These are phyloP conservation scores for Diaporthe sp. DNA, from an alignment of 2,329 filamentous ascomycete species.

Conservation along the genomic window DNA sequence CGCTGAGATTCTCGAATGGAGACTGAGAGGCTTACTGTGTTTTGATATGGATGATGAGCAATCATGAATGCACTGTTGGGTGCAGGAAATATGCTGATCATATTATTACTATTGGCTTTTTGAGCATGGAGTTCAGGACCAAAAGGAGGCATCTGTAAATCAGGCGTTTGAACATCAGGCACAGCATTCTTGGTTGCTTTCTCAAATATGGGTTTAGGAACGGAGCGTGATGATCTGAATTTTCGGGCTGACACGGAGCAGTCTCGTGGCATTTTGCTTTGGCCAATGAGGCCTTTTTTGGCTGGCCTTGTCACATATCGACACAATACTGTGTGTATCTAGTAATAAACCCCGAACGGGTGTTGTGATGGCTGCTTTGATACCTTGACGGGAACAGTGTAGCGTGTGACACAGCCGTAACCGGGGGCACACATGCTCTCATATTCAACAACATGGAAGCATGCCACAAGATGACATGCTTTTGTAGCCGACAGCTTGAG, in stretches of 20 bases:
- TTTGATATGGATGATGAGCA: not conserved
- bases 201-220: not conserved
- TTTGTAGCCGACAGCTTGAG: not conserved
- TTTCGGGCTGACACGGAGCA: not conserved
- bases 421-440: not conserved
- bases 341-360: not conserved
- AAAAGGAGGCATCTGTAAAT: not conserved
- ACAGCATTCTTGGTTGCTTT: constrained; percentile 1
- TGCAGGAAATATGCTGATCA: not conserved
- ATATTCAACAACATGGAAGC: too few species aligned
- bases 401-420: not conserved
- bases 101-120: not conserved
- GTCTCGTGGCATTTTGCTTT: not conserved
- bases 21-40: not conserved
- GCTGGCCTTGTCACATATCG: not conserved
- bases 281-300: constrained; percentile 1
- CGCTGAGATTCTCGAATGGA: not conserved
- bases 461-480: too few species aligned
- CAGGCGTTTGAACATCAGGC: constrained; percentile 8
- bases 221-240: not conserved
- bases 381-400: not conserved
- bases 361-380: not conserved
- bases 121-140: constrained; percentile 36
- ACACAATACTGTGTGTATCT: constrained; percentile 12
- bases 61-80: constrained; percentile 1